These are phyloP conservation scores for Quercus rubra DNA, from an alignment of 306 rosid genomes.

Conservation along the genomic window DNA sequence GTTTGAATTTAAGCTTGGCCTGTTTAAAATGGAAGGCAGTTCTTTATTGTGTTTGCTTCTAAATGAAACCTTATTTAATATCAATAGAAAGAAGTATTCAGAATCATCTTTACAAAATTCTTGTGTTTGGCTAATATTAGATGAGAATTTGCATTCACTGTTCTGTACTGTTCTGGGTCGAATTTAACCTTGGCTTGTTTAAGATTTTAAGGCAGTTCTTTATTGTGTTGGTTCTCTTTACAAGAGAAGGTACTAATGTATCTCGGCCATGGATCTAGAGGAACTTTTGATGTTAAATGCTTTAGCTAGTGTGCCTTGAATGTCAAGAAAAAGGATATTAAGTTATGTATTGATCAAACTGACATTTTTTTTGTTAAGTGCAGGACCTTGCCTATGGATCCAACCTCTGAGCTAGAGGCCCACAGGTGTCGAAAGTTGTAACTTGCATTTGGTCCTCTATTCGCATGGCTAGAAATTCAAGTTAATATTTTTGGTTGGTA, in stretches of 20 bases:
- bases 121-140: background rate
- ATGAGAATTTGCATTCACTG: background rate
- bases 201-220: background rate
- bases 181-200: background rate
- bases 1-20: background rate
- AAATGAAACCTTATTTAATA: slow-evolving; percentile 40
- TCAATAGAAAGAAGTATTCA: slow-evolving; percentile 39
- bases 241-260: too few relatives aligned
- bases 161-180: background rate
- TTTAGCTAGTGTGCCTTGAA: too few relatives aligned
- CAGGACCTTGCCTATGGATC: too few relatives aligned
- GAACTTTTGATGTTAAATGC: too few relatives aligned
- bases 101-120: background rate
- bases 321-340: too few relatives aligned
- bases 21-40: background rate
- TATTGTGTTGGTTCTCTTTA: background rate
- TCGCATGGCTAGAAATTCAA: background rate
- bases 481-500: too few relatives aligned
- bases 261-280: too few relatives aligned
- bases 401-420: too few relatives aligned
- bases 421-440: fast-evolving
- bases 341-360: background rate
- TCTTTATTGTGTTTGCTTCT: slow-evolving; percentile 31
- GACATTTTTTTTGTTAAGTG: too few relatives aligned
- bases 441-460: background rate